Base-by-base conservation (phyloP, 176 grass and related monocot genomes). In the Aegilops sharonensis region DNA sequence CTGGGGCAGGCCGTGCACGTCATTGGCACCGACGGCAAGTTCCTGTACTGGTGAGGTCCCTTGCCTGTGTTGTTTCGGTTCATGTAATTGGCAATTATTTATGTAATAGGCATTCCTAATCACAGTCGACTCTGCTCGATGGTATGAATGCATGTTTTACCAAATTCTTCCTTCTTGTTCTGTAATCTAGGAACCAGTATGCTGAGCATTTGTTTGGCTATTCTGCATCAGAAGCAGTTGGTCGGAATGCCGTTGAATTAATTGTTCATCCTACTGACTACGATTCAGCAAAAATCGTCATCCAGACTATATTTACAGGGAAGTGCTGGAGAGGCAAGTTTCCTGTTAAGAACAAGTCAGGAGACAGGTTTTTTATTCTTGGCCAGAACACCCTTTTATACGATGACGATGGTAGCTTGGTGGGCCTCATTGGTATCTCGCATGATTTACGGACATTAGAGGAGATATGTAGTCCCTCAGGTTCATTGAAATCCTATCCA, bases 241-340 rank as follows among this genome's bases (percentile, higher is more conserved):
- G 93, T 27, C 77, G 91, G 45, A 79, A 90, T 86, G 92, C 82
- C 4, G 31, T 98, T 65, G 78, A 87, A 17, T 84, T 98, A 64
- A 52, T 95, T 43, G 85, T 92, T 85, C 78, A 98, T 87, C 82
- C 88, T 25, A 47, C 79, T 64, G 87, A 94, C 25, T 86, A 30
- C 7, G 77, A 78, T 57, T 59, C 87, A 42, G 96, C 93, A 68
- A 71, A n/a, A 94, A 50, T 30, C 8, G 24, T 98, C 56, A 79
- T 98, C 11, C 69, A 66, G 0, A 92, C 85, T 57, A 84, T 95
- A 87, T 92, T 88, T 45, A 90, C 79, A 82, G 93, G 96, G 23
- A 88, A 94, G 80, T 92, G 89, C 56, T 98, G 96, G 93, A 92
- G 93, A 71, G 96, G 96, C 14, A 95, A 95, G 47, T 95, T 98